These are phyloP conservation scores for Lentinus brumalis DNA, from an alignment of 768 basidiomycete species.

Conservation along the genomic window DNA sequence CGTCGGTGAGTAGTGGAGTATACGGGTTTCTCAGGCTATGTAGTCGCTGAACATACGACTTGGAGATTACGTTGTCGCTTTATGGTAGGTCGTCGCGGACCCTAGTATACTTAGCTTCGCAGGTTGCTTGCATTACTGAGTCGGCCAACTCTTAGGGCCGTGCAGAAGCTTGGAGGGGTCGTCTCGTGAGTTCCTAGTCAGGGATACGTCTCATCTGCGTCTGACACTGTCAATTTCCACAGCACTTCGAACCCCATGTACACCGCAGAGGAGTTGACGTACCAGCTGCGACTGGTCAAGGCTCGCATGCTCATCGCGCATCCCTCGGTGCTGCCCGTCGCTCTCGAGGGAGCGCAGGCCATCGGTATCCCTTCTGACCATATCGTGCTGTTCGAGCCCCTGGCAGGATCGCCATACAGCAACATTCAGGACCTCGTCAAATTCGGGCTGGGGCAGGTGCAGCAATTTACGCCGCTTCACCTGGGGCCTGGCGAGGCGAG, in stretches of 20 bases:
- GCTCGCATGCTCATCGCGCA: slow-evolving; percentile 28
- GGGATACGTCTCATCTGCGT: neutral
- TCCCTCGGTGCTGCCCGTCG: slow-evolving; percentile 24
- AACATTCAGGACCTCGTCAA: slow-evolving; percentile 53
- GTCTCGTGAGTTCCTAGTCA: slow-evolving; percentile 47
- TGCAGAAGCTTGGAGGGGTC: slow-evolving; percentile 55
- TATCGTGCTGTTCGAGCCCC: slow-evolving; percentile 26
- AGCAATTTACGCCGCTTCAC: slow-evolving; percentile 49
- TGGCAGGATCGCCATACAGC: slow-evolving; percentile 17
- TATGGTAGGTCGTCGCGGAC: slow-evolving; percentile 21
- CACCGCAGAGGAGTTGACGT: slow-evolving; percentile 31
- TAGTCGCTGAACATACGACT: neutral
- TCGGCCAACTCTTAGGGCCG: slow-evolving; percentile 35
- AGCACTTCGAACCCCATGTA: slow-evolving; percentile 35
- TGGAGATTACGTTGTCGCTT: slow-evolving; percentile 26
- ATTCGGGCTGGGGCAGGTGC: slow-evolving; percentile 43
- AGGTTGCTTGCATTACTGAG: no score
- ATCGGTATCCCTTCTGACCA: slow-evolving; percentile 25
- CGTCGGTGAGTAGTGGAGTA: slow-evolving; percentile 36
- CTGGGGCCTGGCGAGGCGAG: slow-evolving; percentile 61
- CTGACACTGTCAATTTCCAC: neutral
- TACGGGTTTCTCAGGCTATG: neutral
- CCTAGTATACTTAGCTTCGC: no score
- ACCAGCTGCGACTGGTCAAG: slow-evolving; percentile 30
- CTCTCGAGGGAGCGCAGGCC: slow-evolving; percentile 24